These are phyloP conservation scores for Samsoniella hepiali DNA, from an alignment of 2,329 filamentous ascomycete genomes.

Conservation along the genomic window DNA sequence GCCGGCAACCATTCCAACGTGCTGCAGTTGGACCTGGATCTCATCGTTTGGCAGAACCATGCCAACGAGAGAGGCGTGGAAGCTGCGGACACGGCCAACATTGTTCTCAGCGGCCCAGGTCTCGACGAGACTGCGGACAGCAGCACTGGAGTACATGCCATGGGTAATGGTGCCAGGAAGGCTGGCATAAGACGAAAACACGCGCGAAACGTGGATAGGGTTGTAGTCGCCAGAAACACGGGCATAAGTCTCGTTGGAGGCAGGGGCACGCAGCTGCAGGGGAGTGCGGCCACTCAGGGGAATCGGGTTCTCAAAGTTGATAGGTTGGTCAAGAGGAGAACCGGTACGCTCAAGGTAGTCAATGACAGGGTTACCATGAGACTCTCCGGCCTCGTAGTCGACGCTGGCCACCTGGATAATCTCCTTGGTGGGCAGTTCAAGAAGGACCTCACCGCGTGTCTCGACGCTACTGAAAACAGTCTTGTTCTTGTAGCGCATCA, in stretches of 20 bases:
- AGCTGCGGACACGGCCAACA: conserved; percentile 92
- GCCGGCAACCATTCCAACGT: conserved; percentile 95
- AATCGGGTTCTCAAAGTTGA: conserved; percentile 96
- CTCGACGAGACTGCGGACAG: conserved; percentile 92
- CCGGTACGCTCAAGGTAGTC: conserved; percentile 94
- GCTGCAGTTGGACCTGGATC: conserved; percentile 90
- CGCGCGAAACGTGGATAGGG: conserved; percentile 95
- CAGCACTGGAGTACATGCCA: conserved; percentile 98
- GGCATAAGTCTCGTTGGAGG: conserved; percentile 96
- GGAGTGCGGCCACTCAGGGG: conserved; percentile 90
- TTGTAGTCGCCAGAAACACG: conserved; percentile 98
- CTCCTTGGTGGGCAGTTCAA: conserved; percentile 96
- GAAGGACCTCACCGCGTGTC: conserved; percentile 85
- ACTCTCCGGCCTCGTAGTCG: conserved; percentile 86
- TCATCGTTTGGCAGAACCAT: conserved; percentile 98
- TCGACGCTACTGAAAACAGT: conserved; percentile 86
- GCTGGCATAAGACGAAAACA: conserved; percentile 94
- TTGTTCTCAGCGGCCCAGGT: conserved; percentile 99
- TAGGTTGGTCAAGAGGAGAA: conserved; percentile 87
- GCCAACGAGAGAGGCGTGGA: conserved; percentile 93
- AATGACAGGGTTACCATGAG: conserved; percentile 93
- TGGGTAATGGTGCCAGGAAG: conserved; percentile 97
- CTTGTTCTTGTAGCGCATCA: conserved; percentile 94
- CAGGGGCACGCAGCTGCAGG: conserved; percentile 82
- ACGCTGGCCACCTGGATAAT: conserved; percentile 96